These are phyloP conservation scores for Lichenothelia convexa DNA, from an alignment of 495 filamentous ascomycete species.

Conservation along the genomic window DNA sequence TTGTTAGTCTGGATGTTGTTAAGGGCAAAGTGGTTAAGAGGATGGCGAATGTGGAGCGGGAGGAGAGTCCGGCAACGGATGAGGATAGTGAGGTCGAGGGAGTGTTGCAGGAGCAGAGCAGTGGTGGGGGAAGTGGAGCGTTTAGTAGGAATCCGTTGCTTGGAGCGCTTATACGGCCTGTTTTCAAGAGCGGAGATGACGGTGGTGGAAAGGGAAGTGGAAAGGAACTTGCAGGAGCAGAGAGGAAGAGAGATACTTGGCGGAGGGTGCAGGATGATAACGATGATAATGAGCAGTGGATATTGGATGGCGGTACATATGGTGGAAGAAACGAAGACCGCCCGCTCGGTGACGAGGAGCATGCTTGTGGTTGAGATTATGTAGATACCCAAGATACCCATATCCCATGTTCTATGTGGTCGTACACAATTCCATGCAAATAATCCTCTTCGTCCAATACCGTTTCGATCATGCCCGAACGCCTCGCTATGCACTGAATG, in stretches of 20 bases:
- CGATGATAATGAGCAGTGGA: slow-evolving; percentile 82
- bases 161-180: slow-evolving; percentile 58
- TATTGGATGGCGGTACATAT: slow-evolving; percentile 66
- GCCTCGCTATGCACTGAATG: no score
- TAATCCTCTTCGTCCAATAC: no score
- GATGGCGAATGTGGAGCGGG: slow-evolving; percentile 41
- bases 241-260: slow-evolving; percentile 41
- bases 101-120: slow-evolving; percentile 2
- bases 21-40: slow-evolving; percentile 58
- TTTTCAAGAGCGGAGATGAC: slow-evolving; percentile 25
- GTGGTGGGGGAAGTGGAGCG: slow-evolving; percentile 30
- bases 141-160: slow-evolving; percentile 78
- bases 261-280: slow-evolving; percentile 79
- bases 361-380: slow-evolving; percentile 25
- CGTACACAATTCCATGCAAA: no score
- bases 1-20: slow-evolving; percentile 70
- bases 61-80: slow-evolving; percentile 23
- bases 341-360: slow-evolving; percentile 27
- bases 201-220: slow-evolving; percentile 17
- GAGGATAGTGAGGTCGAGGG: slow-evolving; percentile 18
- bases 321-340: slow-evolving; percentile 30
- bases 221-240: slow-evolving; percentile 12
- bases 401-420: no score
- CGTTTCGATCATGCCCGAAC: no score
- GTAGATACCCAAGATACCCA: no score